phyloP scores from a whole-genome alignment of 768 basidiomycete genomes.

The Phylloporus sp. region DNA sequence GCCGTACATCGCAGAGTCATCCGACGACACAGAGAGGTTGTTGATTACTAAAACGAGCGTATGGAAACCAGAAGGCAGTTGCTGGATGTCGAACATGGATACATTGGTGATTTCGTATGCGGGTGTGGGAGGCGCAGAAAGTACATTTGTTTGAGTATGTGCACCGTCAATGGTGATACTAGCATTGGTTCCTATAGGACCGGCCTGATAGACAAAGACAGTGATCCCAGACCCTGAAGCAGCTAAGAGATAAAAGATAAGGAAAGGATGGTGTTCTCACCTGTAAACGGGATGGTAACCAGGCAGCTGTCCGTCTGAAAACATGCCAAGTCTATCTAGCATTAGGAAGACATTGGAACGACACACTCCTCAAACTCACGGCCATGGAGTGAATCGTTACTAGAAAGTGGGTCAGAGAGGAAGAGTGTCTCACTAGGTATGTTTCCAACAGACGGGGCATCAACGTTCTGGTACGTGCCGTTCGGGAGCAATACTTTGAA shows the following conservation, averaged over 20 bases:
- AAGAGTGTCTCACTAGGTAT: conserved; percentile 19
- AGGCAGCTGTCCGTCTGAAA: conserved; percentile 14
- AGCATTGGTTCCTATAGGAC: conserved; percentile 18
- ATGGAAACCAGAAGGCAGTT: conserved; percentile 14
- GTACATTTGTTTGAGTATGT: conserved; percentile 11
- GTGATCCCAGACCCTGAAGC: conserved; percentile 22
- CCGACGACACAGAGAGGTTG: conserved; percentile 19
- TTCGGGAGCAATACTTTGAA: conserved; percentile 19
- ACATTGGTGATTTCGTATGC: conserved; percentile 19
- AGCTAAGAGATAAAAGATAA: not conserved
- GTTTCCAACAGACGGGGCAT: conserved; percentile 23
- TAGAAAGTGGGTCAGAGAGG: not conserved
- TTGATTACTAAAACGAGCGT: conserved; percentile 10
- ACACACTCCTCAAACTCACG: conserved; percentile 5
- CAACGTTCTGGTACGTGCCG: conserved; percentile 15
- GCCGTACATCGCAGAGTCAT: no score
- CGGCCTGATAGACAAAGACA: conserved; percentile 22
- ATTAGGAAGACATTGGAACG: not conserved
- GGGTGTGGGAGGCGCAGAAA: conserved; percentile 17
- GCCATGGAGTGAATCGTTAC: conserved; percentile 7
- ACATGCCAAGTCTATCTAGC: conserved; percentile 17
- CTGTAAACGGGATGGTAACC: conserved; percentile 22
- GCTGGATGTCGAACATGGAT: conserved; percentile 24
- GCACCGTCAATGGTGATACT: conserved; percentile 16
- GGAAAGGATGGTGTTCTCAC: conserved; percentile 4